Conservation (phyloP, 768 basidiomycete species). For the Hirschioporus abietinus region DNA sequence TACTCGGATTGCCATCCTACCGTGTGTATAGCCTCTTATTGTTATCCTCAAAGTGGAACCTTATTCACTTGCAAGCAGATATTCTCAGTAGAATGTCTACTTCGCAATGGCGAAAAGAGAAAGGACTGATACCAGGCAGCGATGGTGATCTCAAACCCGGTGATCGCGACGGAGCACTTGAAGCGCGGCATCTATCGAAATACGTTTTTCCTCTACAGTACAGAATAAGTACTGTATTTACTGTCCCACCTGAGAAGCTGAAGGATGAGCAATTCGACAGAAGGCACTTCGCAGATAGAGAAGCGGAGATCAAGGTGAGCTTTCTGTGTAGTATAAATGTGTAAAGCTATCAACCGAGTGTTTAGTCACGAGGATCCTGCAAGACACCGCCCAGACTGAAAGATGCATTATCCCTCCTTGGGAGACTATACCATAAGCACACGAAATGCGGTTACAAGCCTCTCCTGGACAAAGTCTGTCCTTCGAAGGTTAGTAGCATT, state of each 20-base stretch:
- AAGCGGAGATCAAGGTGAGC: slow-evolving; percentile 63
- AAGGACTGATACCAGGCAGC: slow-evolving; percentile 17
- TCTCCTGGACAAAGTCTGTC: slow-evolving; percentile 62
- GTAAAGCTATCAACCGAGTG: not conserved
- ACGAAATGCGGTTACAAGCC: slow-evolving; percentile 63
- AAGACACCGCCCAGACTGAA: slow-evolving; percentile 77
- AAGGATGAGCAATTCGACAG: slow-evolving; percentile 29
- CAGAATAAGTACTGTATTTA: slow-evolving; percentile 57
- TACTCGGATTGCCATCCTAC: slow-evolving; percentile 61
- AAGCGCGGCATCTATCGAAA: slow-evolving; percentile 65
- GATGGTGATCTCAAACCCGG: slow-evolving; percentile 42
- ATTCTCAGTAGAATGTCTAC: slow-evolving; percentile 54
- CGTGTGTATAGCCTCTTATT: slow-evolving; percentile 42
- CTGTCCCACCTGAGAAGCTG: slow-evolving; percentile 13
- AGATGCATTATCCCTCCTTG: slow-evolving; percentile 44
- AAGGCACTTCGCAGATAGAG: slow-evolving; percentile 55
- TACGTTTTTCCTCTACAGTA: slow-evolving; percentile 85
- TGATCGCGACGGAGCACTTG: slow-evolving; percentile 32
- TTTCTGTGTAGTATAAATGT: slow-evolving; percentile 5
- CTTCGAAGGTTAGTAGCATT: slow-evolving; percentile 55
- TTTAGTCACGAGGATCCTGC: slow-evolving; percentile 36
- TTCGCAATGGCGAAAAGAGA: slow-evolving; percentile 32
- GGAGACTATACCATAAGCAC: slow-evolving; percentile 63
- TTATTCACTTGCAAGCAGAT: slow-evolving; percentile 37
- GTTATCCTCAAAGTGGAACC: not conserved